These are phyloP conservation scores for Abrus pulchellus DNA, from an alignment of 306 rosid species.

Conservation along the genomic window DNA sequence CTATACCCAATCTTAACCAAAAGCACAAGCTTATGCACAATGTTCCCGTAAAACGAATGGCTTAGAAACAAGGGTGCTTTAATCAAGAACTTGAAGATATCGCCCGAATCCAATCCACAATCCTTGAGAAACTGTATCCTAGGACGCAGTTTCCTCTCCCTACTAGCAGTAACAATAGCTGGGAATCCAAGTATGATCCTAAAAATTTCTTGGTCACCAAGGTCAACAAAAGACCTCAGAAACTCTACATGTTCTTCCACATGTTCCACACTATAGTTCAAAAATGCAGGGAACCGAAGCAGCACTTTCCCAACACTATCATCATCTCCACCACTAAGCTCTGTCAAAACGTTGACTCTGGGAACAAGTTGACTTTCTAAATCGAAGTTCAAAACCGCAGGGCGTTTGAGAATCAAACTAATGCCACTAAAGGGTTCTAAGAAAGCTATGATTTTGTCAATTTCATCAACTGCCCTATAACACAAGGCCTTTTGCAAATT, in stretches of 20 bases:
- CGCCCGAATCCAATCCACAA: conserved; percentile 71
- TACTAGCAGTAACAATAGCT: conserved; percentile 66
- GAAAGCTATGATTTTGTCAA: conserved; percentile 55
- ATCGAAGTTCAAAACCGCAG: conserved; percentile 64
- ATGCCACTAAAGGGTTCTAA: conserved; percentile 67
- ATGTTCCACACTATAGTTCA: conserved; percentile 71
- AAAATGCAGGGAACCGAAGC: conserved; percentile 61
- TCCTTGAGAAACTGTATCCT: conserved; percentile 77
- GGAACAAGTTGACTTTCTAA: conserved; percentile 71
- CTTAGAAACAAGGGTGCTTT: conserved; percentile 78
- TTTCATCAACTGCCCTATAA: conserved; percentile 65
- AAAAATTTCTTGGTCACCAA: conserved; percentile 67
- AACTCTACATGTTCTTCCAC: conserved; percentile 63
- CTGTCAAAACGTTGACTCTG: conserved; percentile 51
- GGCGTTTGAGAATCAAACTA: conserved; percentile 68
- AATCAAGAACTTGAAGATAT: conserved; percentile 73
- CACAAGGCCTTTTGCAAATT: conserved; percentile 69
- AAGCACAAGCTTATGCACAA: conserved; percentile 65
- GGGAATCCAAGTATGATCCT: conserved; percentile 70
- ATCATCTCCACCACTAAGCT: conserved; percentile 72
- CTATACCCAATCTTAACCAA: conserved; percentile 80
- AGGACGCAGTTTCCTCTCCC: conserved; percentile 82
- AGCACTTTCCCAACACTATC: conserved; percentile 55
- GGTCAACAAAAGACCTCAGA: conserved; percentile 67
- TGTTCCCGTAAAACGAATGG: conserved; percentile 68